Conservation (phyloP, 164 flowering plant genomes). For the Berberis vulgaris region DNA sequence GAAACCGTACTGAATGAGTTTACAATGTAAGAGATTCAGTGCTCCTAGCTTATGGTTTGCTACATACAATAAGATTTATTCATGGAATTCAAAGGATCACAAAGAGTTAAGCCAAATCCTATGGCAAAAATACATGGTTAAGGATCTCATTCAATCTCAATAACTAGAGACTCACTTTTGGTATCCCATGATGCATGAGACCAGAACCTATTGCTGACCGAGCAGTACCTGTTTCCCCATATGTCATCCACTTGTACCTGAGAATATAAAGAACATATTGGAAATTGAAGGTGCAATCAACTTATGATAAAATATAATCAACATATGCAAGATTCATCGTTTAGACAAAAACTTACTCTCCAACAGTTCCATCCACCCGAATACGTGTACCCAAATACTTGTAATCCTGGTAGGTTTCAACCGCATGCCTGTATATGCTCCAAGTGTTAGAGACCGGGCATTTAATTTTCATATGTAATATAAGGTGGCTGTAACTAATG, state of each 20-base stretch:
- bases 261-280: constrained; percentile 8
- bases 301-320: neutral
- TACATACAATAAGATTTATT: neutral
- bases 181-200: constrained; percentile 57
- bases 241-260: constrained; percentile 99
- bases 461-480: neutral
- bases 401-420: constrained; percentile 58
- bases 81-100: neutral
- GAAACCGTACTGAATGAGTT: neutral
- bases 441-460: constrained; percentile 5
- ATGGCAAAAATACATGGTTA: neutral
- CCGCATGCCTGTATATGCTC: constrained; percentile 42
- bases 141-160: too few species aligned
- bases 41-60: neutral
- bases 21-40: neutral
- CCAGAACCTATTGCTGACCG: constrained; percentile 89
- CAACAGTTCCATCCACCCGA: constrained; percentile 77
- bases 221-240: constrained; percentile 86
- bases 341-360: constrained; percentile 37
- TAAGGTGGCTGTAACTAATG: neutral
- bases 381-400: constrained; percentile 84
- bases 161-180: constrained; percentile 38
- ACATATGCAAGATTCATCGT: neutral
- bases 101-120: constrained; percentile 1
- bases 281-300: neutral